Conservation (phyloP, 495 filamentous ascomycete genomes). For the Daldinia vernicosa region DNA sequence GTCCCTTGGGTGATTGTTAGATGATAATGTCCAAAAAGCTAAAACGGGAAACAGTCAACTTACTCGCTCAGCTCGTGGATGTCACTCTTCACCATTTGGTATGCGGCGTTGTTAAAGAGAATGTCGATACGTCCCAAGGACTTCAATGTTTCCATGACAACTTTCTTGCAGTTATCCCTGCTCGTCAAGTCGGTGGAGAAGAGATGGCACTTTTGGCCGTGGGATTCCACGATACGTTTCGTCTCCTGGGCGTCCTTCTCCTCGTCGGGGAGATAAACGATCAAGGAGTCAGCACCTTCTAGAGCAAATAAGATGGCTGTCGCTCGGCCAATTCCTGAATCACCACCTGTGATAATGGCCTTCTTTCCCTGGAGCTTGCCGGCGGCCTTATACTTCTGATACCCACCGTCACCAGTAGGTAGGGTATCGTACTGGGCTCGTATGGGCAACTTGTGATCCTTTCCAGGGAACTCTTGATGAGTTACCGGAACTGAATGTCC, state of each 20-base stretch:
- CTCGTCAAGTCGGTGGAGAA: conserved; percentile 68
- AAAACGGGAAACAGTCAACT: conserved; percentile 29
- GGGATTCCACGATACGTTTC: conserved; percentile 69
- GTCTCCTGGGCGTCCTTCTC: conserved; percentile 81
- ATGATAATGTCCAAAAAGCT: conserved; percentile 4
- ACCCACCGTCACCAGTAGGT: conserved; percentile 74
- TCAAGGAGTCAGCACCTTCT: conserved; percentile 80
- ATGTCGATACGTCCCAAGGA: conserved; percentile 77
- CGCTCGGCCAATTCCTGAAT: conserved; percentile 83
- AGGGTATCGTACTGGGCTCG: conserved; percentile 72
- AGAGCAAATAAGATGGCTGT: conserved; percentile 82
- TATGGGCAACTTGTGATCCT: conserved; percentile 69
- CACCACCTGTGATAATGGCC: conserved; percentile 84
- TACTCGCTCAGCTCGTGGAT: conserved; percentile 79
- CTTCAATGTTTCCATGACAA: conserved; percentile 70
- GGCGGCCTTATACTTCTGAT: conserved; percentile 79
- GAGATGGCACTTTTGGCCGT: conserved; percentile 69
- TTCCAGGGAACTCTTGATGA: conserved; percentile 72
- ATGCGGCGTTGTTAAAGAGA: conserved; percentile 82
- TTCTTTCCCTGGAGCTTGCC: conserved; percentile 79
- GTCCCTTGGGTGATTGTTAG: conserved; percentile 54
- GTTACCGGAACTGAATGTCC: conserved; percentile 76
- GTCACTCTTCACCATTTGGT: conserved; percentile 76
- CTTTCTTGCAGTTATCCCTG: conserved; percentile 72
- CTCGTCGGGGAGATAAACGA: conserved; percentile 79